Base-by-base conservation (phyloP, 257 asterid species). In the Plantago major region DNA sequence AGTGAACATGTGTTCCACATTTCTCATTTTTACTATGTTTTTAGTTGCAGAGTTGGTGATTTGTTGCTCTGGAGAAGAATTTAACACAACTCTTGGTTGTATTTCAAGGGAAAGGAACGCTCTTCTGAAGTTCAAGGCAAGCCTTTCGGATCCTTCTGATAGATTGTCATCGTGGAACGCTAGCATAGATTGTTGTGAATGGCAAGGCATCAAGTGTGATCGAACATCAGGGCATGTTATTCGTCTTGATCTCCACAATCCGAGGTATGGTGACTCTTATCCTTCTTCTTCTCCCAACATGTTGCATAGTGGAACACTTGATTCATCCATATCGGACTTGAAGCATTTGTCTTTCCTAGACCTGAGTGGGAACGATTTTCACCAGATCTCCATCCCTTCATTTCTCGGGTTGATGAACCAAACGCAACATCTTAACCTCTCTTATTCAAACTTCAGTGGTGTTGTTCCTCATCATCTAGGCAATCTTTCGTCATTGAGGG, bases 391-490 rank as follows among this genome's bases (percentile, higher is more conserved):
- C 5, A 46, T 60, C 14, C 65, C 65, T 7, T 14, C 65, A 18
- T 60, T 30, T 22, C 19, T 60, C 11, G 65, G 65, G 22, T 22
- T 42, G 19, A 22, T 60, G 65, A 60, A 46, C 43, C 65, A 28
- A 19, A 17, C 45, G 9, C 44, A 22, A 28, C 28, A 33, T 45
- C 42, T 60, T n/a, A 45, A 45, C 26, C 55, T 60, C 44, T 60
- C 55, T 0, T 6, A 0, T 13, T 40, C 54, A 26, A 18, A 22
- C 43, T 60, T 60, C 16, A 11, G 65, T 60, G 65, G 65, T 7
- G 11, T 28, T 28, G 40, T 60, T 26, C 65, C 55, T 18, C 65
- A 60, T 14, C 42, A 60, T 26, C 55, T 60, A 13, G 55, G 65
- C 42, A 60, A 46, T 33, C 65, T 60, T 12, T 44, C 44, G 26